Evolutionary conservation across 2,329 filamentous ascomycete genomes (phyloP), one percentile per base, ranked within the genome.

Genomic region (Aureobasidium sp.): DNA sequence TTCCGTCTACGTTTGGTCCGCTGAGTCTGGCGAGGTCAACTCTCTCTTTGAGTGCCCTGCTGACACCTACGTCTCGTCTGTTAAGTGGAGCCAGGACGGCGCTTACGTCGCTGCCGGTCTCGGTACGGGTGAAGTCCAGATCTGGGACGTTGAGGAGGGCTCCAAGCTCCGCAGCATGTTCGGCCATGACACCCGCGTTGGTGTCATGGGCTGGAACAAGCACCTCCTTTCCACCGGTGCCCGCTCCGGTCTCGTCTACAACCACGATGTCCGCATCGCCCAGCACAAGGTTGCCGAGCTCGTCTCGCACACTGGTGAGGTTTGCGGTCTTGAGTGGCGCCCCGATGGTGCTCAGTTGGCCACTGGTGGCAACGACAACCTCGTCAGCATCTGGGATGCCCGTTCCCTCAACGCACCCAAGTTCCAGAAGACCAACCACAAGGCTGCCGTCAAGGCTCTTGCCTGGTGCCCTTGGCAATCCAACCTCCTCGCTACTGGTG

Each of bases 371-470:
- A 99, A 99, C 72, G 94, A 99, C 83, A 99, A 99, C 82, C 83
- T 99, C 60, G 94, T 99, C 67, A 95, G 90, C 70, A 99, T 99
- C 79, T 99, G 94, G 94, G 94, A 99, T 76, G 93, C 94, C 61
- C 91, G 94, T 55, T 94, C 91, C 9, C 83, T 99, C 63, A 87
- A 86, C 21, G 92, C 95, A 10, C 94, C 94, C 74, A 97, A 97
- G 80, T 97, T 97, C 82, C 94, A 91, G 77, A 99, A 99, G 87
- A 96, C 93, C 72, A 99, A 99, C 83, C 94, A 99, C 83, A 94
- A 94, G 77, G 94, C 94, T 62, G 94, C 94, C 48, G 92, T 99
- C 78, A 99, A 99, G 85, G 94, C 94, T 63, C 85, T 99, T 49
- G 89, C 91, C 66, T 99, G 94, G 94, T 99, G 94, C 82, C 94